Evolutionary conservation across 257 asterid species (phyloP), one percentile per base, ranked within the genome.

Genomic region (Gentiana straminea): DNA sequence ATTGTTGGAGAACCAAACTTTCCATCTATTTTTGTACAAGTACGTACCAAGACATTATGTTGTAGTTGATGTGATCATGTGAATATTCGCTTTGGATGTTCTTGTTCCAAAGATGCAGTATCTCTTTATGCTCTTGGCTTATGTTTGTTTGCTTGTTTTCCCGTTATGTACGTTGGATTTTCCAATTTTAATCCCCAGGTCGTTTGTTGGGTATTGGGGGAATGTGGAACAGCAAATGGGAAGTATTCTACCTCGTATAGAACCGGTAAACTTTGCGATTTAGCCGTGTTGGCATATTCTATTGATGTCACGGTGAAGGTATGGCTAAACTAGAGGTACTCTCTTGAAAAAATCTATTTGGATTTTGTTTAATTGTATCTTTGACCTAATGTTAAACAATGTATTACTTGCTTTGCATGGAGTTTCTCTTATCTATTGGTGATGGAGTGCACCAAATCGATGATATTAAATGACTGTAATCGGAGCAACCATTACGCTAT

Each of bases 181-280:
- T 24, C 24, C 24, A 24, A 24, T 52, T 53, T 59, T 54, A 59
- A 58, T 44, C 59, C 53, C 44, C 76, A 91, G 98, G 95, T 91
- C 57, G 85, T 91, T 69, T 91, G 98, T 64, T 91, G 98, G 98
- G 95, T 91, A 62, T 71, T 91, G 73, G 98, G 98, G 60, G 98
- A 91, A 80, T 87, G 85, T 72, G 97, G 97, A 66, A 83, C 90
- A 63, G 93, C 88, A 62, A 95, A 81, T 78, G 94, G 93, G 58
- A 88, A 81, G 68, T 79, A 83, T 74, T 83, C 98, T 59, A 90
- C 98, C 61, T 81, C 97, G 52, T 85, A 91, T 78, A 81, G 84
- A 57, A 78, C 83, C 51, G 98, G 98, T 56, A 91, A 88, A 73
- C 77, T 91, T 72, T 79, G 93, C 71, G 98, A 91, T 59, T 82